These are phyloP conservation scores for Malus fusca DNA, from an alignment of 306 rosid genomes.

Conservation along the genomic window DNA sequence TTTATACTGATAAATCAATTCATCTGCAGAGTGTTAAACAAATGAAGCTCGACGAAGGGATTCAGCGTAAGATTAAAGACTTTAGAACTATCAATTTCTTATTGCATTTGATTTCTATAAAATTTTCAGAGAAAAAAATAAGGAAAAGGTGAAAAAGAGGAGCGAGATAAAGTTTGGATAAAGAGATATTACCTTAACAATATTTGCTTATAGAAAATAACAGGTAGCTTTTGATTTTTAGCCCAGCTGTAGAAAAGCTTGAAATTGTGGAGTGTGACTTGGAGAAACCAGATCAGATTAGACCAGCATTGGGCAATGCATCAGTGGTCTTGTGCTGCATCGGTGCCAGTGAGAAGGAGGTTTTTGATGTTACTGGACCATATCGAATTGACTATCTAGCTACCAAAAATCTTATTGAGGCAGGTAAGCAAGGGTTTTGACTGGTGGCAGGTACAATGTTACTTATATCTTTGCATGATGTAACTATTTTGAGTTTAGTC, in stretches of 20 bases:
- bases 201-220: conserved; percentile 46
- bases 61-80: conserved; percentile 45
- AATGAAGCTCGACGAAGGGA: conserved; percentile 54
- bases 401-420: conserved; percentile 69
- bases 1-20: conserved; percentile 9
- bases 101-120: conserved; percentile 2
- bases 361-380: conserved; percentile 88
- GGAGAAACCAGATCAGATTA: conserved; percentile 63
- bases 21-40: conserved; percentile 71
- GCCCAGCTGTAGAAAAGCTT: conserved; percentile 99
- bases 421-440: conserved; percentile 42
- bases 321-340: conserved; percentile 80
- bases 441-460: neutral
- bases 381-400: conserved; percentile 83
- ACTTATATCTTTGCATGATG: neutral
- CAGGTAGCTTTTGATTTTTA: conserved; percentile 77
- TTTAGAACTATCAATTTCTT: conserved; percentile 21
- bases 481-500: neutral
- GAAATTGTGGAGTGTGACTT: conserved; percentile 94
- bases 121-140: neutral
- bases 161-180: neutral
- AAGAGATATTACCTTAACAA: conserved; percentile 1
- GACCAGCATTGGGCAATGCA: conserved; percentile 65
- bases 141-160: neutral
- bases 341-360: conserved; percentile 97